Conservation (phyloP, 768 basidiomycete species). For the Suillus weaverae region DNA sequence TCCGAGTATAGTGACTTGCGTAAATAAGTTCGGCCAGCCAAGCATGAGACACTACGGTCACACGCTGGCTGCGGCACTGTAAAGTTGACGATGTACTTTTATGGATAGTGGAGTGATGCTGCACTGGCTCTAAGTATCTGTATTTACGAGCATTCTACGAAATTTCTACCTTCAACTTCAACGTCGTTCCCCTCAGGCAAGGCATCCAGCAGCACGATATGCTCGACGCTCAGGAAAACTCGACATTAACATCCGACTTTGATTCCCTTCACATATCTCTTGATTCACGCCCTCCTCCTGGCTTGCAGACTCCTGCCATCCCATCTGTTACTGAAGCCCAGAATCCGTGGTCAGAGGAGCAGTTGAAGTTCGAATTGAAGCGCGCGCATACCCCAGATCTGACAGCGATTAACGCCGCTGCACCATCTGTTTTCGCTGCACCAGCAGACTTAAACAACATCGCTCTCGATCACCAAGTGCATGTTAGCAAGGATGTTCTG, state of each 20-base stretch:
- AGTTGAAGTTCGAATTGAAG: conserved; percentile 11
- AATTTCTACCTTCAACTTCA: not conserved
- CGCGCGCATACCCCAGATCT: conserved; percentile 42
- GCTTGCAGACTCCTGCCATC: not conserved
- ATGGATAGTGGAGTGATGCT: not conserved
- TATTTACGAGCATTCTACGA: not conserved
- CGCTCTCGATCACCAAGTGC: conserved; percentile 15
- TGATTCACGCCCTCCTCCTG: not conserved
- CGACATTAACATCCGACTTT: not conserved
- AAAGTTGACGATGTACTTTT: not conserved
- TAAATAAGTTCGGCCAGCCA: not conserved
- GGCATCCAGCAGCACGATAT: not conserved
- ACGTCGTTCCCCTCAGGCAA: not conserved
- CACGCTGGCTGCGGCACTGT: not conserved
- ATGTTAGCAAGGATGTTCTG: conserved; percentile 43
- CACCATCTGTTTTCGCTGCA: conserved; percentile 35
- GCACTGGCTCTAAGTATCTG: not conserved
- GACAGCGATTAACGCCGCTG: conserved; percentile 41
- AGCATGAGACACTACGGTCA: not conserved
- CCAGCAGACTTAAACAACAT: conserved; percentile 5
- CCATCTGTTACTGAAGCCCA: conserved; percentile 1
- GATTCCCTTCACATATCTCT: conserved; percentile 4
- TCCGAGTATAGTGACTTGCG: not conserved
- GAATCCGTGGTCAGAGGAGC: conserved; percentile 25
- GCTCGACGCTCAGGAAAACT: not conserved